Conservation (phyloP, 2,329 filamentous ascomycete species). For the Pseudogymnoascus sp. region DNA sequence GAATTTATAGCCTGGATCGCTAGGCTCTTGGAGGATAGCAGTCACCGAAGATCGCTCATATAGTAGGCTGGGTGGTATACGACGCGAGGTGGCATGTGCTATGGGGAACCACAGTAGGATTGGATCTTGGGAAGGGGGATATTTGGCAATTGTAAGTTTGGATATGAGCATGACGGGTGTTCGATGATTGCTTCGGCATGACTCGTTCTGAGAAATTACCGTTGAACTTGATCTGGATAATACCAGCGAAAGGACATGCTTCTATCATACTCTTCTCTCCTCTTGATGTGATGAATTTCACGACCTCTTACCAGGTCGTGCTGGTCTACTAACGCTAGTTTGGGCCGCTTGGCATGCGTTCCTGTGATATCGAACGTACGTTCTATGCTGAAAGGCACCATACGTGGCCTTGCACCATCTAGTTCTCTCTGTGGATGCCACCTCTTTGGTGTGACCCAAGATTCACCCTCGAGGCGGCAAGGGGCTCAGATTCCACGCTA, state of each 20-base stretch:
- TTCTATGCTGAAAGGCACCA: not conserved
- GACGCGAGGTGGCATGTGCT: not conserved
- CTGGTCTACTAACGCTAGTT: not conserved
- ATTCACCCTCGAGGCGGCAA: too few relatives aligned
- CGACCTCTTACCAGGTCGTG: not conserved
- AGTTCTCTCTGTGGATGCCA: not conserved
- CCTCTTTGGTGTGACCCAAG: not conserved
- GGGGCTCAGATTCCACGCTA: too few relatives aligned
- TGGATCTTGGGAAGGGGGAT: not conserved
- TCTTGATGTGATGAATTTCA: not conserved
- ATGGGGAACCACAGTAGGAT: not conserved
- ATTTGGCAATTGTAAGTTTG: not conserved
- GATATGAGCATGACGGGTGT: conserved; percentile 11
- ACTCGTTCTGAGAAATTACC: conserved; percentile 12
- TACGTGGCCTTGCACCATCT: not conserved
- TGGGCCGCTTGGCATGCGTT: not conserved
- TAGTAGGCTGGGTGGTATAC: not conserved
- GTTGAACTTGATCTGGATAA: conserved; percentile 25
- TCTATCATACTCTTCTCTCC: not conserved
- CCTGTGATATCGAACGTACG: not conserved
- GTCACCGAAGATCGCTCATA: not conserved
- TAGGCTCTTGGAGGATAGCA: not conserved
- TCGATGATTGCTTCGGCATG: conserved; percentile 12
- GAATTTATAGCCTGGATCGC: not conserved
- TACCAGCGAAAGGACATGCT: conserved; percentile 11